phyloP scores from a whole-genome alignment of 2,329 filamentous ascomycete species.

The Sporothrix luriei region DNA sequence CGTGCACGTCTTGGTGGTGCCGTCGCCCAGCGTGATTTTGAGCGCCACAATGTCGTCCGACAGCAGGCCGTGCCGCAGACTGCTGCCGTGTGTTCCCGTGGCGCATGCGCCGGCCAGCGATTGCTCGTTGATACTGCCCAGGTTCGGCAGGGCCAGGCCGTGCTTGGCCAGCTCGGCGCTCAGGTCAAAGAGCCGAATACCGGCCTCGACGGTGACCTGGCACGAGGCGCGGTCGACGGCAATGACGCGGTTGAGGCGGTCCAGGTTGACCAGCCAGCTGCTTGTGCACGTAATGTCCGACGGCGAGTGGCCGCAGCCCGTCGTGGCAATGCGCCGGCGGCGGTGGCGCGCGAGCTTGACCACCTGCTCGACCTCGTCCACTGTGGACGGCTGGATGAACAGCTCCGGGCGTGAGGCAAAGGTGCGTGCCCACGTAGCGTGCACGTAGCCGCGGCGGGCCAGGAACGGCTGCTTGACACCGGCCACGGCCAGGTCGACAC shows the following conservation, averaged over 20 bases:
- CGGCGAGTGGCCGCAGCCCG: slow-evolving; percentile 91
- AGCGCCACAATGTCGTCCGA: slow-evolving; percentile 75
- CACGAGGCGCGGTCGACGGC: slow-evolving; percentile 65
- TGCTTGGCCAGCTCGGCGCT: slow-evolving; percentile 71
- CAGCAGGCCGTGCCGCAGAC: slow-evolving; percentile 78
- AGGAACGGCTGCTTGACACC: slow-evolving; percentile 66
- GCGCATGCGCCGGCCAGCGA: slow-evolving; percentile 89
- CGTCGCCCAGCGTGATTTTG: slow-evolving; percentile 80
- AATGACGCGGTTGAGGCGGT: slow-evolving; percentile 74
- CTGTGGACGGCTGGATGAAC: slow-evolving; percentile 79
- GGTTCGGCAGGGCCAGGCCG: slow-evolving; percentile 83
- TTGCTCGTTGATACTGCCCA: slow-evolving; percentile 94
- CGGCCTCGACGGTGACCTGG: slow-evolving; percentile 78
- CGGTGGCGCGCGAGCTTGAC: slow-evolving; percentile 79
- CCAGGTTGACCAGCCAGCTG: slow-evolving; percentile 92
- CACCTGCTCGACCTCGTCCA: slow-evolving; percentile 80
- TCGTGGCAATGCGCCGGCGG: slow-evolving; percentile 77
- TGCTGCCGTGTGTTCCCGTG: slow-evolving; percentile 92
- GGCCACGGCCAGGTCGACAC: slow-evolving; percentile 31
- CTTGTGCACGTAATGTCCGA: slow-evolving; percentile 90
- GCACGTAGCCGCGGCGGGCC: slow-evolving; percentile 69
- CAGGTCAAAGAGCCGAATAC: slow-evolving; percentile 77
- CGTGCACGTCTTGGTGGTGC: slow-evolving; percentile 60
- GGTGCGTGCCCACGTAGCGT: slow-evolving; percentile 93
- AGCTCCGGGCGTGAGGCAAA: slow-evolving; percentile 88